A percentile compares a stretch with the other conserved stretches of the same genome.
phyloP scores from a whole-genome alignment of 116 monocot species.

The Dioscorea cayenensis region DNA sequence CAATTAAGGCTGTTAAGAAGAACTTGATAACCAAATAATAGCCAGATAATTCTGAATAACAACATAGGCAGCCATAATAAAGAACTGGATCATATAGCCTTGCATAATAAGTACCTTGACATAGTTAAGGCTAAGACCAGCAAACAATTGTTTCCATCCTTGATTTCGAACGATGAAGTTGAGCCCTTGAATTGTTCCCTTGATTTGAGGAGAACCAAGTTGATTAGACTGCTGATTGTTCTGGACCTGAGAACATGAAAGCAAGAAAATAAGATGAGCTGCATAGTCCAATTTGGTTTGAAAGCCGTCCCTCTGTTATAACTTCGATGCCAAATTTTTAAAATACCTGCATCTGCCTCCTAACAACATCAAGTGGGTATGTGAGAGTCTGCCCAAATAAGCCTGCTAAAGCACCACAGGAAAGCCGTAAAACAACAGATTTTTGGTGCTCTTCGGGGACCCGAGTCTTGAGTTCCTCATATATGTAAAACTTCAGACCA shows the following conservation, averaged over 20 bases:
- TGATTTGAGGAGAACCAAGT: slow-evolving; percentile 36
- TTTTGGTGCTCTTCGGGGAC: slow-evolving; percentile 74
- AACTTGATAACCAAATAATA: neutral
- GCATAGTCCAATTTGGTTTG: neutral
- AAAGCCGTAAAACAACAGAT: slow-evolving; percentile 58
- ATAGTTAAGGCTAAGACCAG: slow-evolving; percentile 94
- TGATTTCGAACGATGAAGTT: slow-evolving; percentile 45
- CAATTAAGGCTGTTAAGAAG: neutral
- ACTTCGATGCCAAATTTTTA: neutral
- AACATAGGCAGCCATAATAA: neutral
- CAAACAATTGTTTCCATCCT: slow-evolving; percentile 85
- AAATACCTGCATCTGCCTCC: slow-evolving; percentile 94
- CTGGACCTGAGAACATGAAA: slow-evolving; percentile 56
- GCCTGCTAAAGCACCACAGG: slow-evolving; percentile 91
- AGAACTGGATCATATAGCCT: neutral
- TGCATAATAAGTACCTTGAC: slow-evolving; percentile 49
- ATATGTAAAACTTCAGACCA: slow-evolving; percentile 97
- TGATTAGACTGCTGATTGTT: slow-evolving; percentile 23
- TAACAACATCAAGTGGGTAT: slow-evolving; percentile 92
- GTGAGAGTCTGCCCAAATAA: slow-evolving; percentile 96
- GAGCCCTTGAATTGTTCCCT: slow-evolving; percentile 69
- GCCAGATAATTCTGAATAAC: neutral
- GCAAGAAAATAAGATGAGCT: neutral
- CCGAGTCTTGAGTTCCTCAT: slow-evolving; percentile 81
- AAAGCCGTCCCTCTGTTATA: neutral